Evolutionary conservation across 1,284 basidiomycete species (phyloP).

Genomic region (Prillingera fragicola): DNA sequence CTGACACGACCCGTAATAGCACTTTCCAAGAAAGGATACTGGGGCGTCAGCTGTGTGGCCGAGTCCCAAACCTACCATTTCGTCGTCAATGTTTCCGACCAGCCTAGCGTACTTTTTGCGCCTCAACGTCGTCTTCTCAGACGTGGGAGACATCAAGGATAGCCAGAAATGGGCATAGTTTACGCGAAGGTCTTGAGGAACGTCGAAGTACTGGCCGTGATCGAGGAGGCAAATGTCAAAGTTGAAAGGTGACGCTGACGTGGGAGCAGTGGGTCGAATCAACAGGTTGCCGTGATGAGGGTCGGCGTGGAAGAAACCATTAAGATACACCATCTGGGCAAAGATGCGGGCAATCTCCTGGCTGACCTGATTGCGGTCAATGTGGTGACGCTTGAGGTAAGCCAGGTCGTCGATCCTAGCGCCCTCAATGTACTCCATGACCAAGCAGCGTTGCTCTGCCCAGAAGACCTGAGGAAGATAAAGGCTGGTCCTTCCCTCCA

Average conservation of each 20-base stretch:
- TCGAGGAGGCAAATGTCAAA: slow-evolving; percentile 91
- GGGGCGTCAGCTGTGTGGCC: background rate
- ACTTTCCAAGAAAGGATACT: slow-evolving; percentile 64
- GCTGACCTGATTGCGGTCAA: slow-evolving; percentile 90
- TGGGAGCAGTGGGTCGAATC: slow-evolving; percentile 65
- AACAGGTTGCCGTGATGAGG: slow-evolving; percentile 70
- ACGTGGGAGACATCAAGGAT: slow-evolving; percentile 68
- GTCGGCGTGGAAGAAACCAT: slow-evolving; percentile 58
- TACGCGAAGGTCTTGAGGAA: slow-evolving; percentile 65
- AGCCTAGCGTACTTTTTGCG: slow-evolving; percentile 77
- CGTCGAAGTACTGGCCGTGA: slow-evolving; percentile 81
- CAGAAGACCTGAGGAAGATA: slow-evolving; percentile 86
- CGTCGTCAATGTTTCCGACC: slow-evolving; percentile 82
- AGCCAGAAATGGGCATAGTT: slow-evolving; percentile 68
- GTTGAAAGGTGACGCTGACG: slow-evolving; percentile 75
- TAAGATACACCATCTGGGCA: slow-evolving; percentile 91
- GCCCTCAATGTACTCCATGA: slow-evolving; percentile 89
- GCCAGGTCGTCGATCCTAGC: slow-evolving; percentile 81
- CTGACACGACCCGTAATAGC: slow-evolving; percentile 66
- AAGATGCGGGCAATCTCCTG: slow-evolving; percentile 78
- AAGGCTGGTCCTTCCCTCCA: slow-evolving; percentile 64
- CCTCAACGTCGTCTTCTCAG: slow-evolving; percentile 59
- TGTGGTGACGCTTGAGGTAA: slow-evolving; percentile 75
- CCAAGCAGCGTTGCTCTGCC: slow-evolving; percentile 76
- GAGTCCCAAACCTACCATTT: slow-evolving; percentile 57